phyloP scores from a whole-genome alignment of 306 rosid species.

The Vigna mungo region DNA sequence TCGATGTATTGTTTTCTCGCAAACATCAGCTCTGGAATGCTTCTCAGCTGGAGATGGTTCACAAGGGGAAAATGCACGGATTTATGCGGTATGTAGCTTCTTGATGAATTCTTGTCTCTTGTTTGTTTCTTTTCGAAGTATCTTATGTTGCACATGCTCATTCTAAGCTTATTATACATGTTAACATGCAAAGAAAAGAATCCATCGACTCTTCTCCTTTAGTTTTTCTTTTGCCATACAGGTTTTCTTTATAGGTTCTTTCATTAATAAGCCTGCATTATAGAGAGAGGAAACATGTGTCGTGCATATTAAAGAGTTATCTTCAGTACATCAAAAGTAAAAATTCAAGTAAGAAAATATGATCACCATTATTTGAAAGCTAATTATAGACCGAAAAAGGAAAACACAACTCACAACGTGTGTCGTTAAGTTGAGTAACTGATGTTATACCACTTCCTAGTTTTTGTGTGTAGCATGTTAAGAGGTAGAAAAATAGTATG shows the following conservation, averaged over 20 bases:
- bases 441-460: background rate
- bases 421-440: conserved; percentile 14
- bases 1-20: conserved; percentile 22
- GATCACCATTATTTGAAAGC: conserved; percentile 15
- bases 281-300: too few relatives aligned
- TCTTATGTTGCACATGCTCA: conserved; percentile 12
- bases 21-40: conserved; percentile 94
- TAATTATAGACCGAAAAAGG: conserved; percentile 10
- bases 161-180: background rate
- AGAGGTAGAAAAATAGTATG: background rate
- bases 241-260: too few relatives aligned
- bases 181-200: conserved; percentile 8
- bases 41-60: conserved; percentile 94
- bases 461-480: background rate
- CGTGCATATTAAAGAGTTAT: too few relatives aligned
- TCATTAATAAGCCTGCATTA: too few relatives aligned
- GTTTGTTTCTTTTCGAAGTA: conserved; percentile 34
- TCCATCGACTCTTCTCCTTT: conserved; percentile 3
- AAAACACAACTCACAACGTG: conserved; percentile 1
- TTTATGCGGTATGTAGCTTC: conserved; percentile 77
- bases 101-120: conserved; percentile 6
- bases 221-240: too few relatives aligned
- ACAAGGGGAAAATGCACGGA: conserved; percentile 96
- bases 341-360: too few relatives aligned
- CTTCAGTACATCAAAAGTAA: too few relatives aligned